Conservation (phyloP, 768 basidiomycete genomes). For the Artomyces pyxidatus region DNA sequence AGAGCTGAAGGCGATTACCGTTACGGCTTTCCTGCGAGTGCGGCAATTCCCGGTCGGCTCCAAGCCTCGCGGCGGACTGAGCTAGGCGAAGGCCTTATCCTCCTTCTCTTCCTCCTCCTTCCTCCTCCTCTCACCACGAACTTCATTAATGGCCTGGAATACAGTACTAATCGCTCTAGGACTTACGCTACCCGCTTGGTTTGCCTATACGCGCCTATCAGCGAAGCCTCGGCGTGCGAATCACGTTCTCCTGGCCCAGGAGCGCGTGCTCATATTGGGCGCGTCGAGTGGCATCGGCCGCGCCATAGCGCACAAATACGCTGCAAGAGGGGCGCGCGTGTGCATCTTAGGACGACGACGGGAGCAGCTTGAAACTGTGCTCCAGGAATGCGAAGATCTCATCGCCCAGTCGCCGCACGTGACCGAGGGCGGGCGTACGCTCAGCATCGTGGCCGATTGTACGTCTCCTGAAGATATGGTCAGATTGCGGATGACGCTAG, state of each 20-base stretch:
- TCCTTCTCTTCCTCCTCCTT: too few relatives aligned
- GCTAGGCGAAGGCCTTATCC: too few relatives aligned
- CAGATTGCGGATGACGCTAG: slow-evolving; percentile 41
- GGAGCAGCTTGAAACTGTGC: slow-evolving; percentile 47
- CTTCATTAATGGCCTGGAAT: too few relatives aligned
- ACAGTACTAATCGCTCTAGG: too few relatives aligned
- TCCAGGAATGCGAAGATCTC: slow-evolving; percentile 43
- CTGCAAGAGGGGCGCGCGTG: slow-evolving; percentile 62
- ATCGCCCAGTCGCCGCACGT: slow-evolving; percentile 3
- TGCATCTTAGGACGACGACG: slow-evolving; percentile 67
- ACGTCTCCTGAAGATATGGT: slow-evolving; percentile 61
- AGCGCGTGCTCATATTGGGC: slow-evolving; percentile 77
- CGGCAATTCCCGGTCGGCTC: too few relatives aligned
- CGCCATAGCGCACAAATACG: slow-evolving; percentile 61
- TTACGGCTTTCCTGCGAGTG: too few relatives aligned
- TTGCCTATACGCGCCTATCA: background rate
- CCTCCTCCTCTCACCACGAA: too few relatives aligned
- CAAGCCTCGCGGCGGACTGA: too few relatives aligned
- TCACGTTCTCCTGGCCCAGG: slow-evolving; percentile 35
- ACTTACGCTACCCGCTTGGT: background rate
- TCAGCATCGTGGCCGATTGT: slow-evolving; percentile 57
- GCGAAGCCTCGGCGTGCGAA: slow-evolving; percentile 21
- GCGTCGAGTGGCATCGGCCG: slow-evolving; percentile 80
- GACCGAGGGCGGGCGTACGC: slow-evolving; percentile 13
- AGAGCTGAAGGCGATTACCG: too few relatives aligned